Conservation (phyloP, 2,329 filamentous ascomycete species). For the Albophoma yamanashiensis region DNA sequence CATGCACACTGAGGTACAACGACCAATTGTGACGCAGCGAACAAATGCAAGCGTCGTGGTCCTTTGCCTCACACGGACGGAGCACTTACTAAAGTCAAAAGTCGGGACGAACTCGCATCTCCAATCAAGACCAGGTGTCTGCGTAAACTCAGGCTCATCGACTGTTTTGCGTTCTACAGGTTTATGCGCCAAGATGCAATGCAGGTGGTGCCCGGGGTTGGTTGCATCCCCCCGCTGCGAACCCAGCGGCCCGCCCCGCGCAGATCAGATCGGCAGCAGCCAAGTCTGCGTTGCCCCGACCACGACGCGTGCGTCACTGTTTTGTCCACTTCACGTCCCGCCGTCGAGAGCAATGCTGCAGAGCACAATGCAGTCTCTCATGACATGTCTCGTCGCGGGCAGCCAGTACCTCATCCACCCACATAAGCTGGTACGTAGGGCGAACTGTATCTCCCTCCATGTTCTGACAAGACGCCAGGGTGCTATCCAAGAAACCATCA, state of each 20-base stretch:
- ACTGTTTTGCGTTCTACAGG: background rate
- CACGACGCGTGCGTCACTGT: background rate
- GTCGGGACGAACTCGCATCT: background rate
- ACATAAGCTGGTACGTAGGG: constrained; percentile 18
- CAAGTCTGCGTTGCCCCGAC: background rate
- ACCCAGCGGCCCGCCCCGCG: background rate
- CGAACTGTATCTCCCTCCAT: background rate
- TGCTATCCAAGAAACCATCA: constrained; percentile 28
- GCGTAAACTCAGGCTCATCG: background rate
- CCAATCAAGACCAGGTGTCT: background rate
- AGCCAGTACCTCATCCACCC: constrained; percentile 29
- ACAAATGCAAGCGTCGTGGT: background rate
- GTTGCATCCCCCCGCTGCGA: background rate
- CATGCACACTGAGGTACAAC: too few relatives aligned
- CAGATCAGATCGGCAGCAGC: background rate
- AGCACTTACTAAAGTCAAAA: too few relatives aligned
- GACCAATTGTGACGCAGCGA: too few relatives aligned
- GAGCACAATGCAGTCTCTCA: constrained; percentile 16
- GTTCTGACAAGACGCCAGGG: constrained; percentile 15
- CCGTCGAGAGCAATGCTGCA: background rate
- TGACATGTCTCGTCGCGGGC: constrained; percentile 26
- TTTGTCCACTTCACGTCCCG: background rate
- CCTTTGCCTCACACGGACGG: background rate
- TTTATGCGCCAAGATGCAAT: background rate
- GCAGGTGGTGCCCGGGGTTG: background rate